phyloP scores from a whole-genome alignment of 140 eudicot species.

The Cichorium intybus region DNA sequence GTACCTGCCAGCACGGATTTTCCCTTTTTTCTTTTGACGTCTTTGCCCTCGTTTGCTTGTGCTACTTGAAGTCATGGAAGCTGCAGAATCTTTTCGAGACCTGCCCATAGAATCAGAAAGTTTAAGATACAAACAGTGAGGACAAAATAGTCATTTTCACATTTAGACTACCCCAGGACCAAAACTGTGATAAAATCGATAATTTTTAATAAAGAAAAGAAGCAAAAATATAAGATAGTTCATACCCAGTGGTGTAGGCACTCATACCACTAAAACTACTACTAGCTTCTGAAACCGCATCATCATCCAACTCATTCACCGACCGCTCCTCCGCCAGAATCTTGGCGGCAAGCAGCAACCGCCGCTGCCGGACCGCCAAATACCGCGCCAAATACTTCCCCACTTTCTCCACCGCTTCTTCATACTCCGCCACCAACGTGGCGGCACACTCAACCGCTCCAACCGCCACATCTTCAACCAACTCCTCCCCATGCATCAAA shows the following conservation, averaged over 20 bases:
- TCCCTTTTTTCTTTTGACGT: slow-evolving; percentile 82
- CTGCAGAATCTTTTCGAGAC: slow-evolving; percentile 66
- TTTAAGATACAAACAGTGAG: not conserved
- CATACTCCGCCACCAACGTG: slow-evolving; percentile 50
- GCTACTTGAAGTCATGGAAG: slow-evolving; percentile 60
- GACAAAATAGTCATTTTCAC: not conserved
- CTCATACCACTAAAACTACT: slow-evolving; percentile 97
- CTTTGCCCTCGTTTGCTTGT: slow-evolving; percentile 63
- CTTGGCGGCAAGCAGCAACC: slow-evolving; percentile 85
- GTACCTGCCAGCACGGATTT: slow-evolving; percentile 99
- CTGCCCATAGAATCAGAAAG: slow-evolving; percentile 35
- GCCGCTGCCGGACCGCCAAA: slow-evolving; percentile 87
- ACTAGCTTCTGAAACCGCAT: slow-evolving; percentile 91
- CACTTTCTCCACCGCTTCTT: slow-evolving; percentile 86
- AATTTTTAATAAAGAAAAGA: not conserved
- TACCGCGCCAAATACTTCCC: slow-evolving; percentile 88
- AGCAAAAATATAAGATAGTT: not conserved
- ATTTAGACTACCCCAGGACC: not conserved
- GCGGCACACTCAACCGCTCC: slow-evolving; percentile 80
- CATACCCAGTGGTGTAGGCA: slow-evolving; percentile 94
- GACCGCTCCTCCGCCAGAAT: slow-evolving; percentile 67
- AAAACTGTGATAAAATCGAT: not conserved
- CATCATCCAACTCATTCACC: slow-evolving; percentile 74
- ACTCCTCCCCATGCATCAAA: slow-evolving; percentile 55
- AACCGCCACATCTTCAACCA: slow-evolving; percentile 53